These are phyloP conservation scores for Paratinospora sagittata DNA, from an alignment of 164 flowering plant species.

Conservation along the genomic window DNA sequence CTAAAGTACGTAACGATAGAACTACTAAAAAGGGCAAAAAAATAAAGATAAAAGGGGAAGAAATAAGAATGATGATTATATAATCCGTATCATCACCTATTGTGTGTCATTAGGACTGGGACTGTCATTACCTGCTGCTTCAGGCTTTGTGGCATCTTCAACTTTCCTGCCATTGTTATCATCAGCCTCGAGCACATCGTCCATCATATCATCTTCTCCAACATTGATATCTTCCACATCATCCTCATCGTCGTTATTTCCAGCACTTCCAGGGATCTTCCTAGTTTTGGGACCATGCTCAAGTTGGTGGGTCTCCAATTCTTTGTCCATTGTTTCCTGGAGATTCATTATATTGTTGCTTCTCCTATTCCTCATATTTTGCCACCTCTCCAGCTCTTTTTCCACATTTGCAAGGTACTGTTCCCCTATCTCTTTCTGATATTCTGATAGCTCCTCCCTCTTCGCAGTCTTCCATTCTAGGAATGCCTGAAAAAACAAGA, in stretches of 20 bases:
- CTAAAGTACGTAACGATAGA: background rate
- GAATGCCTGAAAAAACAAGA: constrained; percentile 38
- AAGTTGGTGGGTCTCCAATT: constrained; percentile 85
- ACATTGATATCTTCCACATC: constrained; percentile 91
- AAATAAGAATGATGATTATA: background rate
- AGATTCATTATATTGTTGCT: constrained; percentile 49
- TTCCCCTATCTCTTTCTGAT: constrained; percentile 76
- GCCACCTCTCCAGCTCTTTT: constrained; percentile 84
- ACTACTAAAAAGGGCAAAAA: background rate
- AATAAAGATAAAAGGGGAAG: background rate
- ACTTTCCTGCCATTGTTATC: constrained; percentile 39
- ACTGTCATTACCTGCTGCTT: constrained; percentile 34
- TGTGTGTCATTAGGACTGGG: constrained; percentile 35
- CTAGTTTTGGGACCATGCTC: constrained; percentile 95
- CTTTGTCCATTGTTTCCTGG: constrained; percentile 98
- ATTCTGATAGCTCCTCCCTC: constrained; percentile 78
- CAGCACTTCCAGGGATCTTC: constrained; percentile 51
- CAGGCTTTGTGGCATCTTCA: constrained; percentile 47
- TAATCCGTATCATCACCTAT: background rate
- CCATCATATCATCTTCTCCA: constrained; percentile 94
- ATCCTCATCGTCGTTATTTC: constrained; percentile 78
- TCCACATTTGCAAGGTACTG: constrained; percentile 71
- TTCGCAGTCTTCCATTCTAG: constrained; percentile 77
- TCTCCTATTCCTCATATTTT: constrained; percentile 66
- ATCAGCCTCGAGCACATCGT: constrained; percentile 79